A percentile compares a stretch with the other conserved stretches of the same genome.
Evolutionary conservation across 1,139 yeast species (phyloP).

Genomic region (Suhomyces chickasaworum): DNA sequence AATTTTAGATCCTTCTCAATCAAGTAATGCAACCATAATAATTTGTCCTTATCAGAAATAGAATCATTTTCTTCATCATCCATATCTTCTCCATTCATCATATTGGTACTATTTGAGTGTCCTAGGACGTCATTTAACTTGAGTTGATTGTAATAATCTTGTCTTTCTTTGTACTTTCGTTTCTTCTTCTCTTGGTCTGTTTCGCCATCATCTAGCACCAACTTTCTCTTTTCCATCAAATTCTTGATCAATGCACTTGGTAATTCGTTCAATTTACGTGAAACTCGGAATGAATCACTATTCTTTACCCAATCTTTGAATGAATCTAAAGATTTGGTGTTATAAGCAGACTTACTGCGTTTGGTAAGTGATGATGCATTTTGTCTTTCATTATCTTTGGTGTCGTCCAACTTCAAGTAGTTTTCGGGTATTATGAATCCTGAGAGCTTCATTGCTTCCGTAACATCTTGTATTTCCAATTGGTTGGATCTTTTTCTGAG

Average conservation of each 20-base stretch:
- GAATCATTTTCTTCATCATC: conserved; percentile 33
- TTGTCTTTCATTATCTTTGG: conserved; percentile 18
- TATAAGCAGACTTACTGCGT: conserved; percentile 26
- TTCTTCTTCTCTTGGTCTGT: conserved; percentile 30
- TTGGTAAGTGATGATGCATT: conserved; percentile 18
- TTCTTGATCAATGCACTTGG: conserved; percentile 35
- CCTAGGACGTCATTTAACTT: conserved; percentile 24
- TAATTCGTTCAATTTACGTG: conserved; percentile 33
- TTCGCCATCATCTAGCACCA: conserved; percentile 28
- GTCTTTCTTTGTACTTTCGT: conserved; percentile 27
- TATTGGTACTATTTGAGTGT: conserved; percentile 3
- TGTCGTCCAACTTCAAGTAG: conserved; percentile 19
- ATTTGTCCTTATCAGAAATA: conserved; percentile 29
- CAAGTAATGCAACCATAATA: conserved; percentile 45
- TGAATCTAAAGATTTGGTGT: conserved; percentile 42
- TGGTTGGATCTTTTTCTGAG: conserved; percentile 20
- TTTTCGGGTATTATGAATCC: conserved; percentile 24
- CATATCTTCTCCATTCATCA: conserved; percentile 20
- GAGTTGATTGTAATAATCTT: conserved; percentile 45
- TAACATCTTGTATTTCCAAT: conserved; percentile 21
- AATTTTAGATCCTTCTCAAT: conserved; percentile 48
- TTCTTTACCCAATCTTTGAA: conserved; percentile 40
- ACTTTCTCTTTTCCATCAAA: conserved; percentile 43
- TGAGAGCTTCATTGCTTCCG: conserved; percentile 23
- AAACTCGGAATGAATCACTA: conserved; percentile 30